Conservation (phyloP, 352 stramenopile genomes). For the Phytophthora uliginosa region DNA sequence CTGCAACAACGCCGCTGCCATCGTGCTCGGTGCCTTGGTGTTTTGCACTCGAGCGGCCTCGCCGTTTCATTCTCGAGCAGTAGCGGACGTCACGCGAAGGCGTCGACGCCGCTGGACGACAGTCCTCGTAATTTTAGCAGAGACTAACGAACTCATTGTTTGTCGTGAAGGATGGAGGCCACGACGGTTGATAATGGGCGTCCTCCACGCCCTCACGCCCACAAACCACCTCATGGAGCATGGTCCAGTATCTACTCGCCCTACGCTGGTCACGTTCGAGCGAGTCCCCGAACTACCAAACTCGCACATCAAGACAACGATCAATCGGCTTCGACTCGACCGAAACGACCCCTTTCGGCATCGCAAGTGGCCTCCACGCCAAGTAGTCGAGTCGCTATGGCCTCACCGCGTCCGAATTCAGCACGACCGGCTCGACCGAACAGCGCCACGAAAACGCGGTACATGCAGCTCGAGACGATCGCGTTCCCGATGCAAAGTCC, state of each 20-base stretch:
- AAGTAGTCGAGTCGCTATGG: slow-evolving; percentile 26
- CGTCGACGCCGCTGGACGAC: neutral
- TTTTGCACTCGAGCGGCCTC: slow-evolving; percentile 5
- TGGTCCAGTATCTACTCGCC: slow-evolving; percentile 35
- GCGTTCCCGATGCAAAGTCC: slow-evolving; percentile 38
- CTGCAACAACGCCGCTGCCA: slow-evolving; percentile 72
- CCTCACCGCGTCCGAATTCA: slow-evolving; percentile 20
- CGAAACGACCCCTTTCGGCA: slow-evolving; percentile 52
- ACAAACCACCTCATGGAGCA: slow-evolving; percentile 23
- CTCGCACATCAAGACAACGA: slow-evolving; percentile 21
- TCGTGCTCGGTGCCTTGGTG: slow-evolving; percentile 9
- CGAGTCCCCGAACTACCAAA: slow-evolving; percentile 46
- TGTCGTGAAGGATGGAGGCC: slow-evolving; percentile 20
- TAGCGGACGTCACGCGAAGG: neutral
- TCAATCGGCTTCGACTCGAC: slow-evolving; percentile 12
- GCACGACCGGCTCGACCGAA: slow-evolving; percentile 44
- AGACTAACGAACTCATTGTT: slow-evolving; percentile 3
- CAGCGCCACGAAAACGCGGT: slow-evolving; percentile 51
- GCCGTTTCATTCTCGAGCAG: slow-evolving; percentile 25
- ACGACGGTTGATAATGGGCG: slow-evolving; percentile 13
- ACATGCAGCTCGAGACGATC: slow-evolving; percentile 38
- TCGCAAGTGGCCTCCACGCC: slow-evolving; percentile 37
- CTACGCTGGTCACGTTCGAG: slow-evolving; percentile 27
- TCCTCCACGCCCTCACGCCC: slow-evolving; percentile 29
- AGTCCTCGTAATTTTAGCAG: slow-evolving; percentile 32